Base-by-base conservation (phyloP, 2,329 filamentous ascomycete genomes). In the Penicillium sp. region DNA sequence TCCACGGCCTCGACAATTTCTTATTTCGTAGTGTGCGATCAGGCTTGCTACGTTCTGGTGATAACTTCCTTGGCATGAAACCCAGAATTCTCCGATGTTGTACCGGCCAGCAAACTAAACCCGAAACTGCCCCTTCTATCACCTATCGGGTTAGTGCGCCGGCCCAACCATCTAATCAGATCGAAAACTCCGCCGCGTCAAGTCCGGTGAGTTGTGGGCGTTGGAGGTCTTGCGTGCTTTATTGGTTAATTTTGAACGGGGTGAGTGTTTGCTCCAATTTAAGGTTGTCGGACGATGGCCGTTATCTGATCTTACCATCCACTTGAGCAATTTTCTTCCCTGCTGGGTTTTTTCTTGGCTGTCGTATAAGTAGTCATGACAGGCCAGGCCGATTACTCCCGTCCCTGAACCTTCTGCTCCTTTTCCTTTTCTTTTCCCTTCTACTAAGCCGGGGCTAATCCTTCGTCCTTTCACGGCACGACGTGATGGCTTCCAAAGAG, bases 81-180 rank as follows among this genome's bases (percentile, higher is more conserved):
- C 19, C 8, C 4, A 26, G n/a, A 28, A 17, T 63, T 61, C 61
- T n/a, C 64, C 64, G 64, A 65, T 12, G n/a, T 53, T 49, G 4
- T 28, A 0, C 64, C 64, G 59, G 12, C 6, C 12, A 1, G n/a
- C 10, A 15, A 50, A 22, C 63, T 58, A 58, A 33, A n/a, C 28
- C 45, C 38, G 33, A 40, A 42, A n/a, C 17, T 47, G 22, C 45
- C 30, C 19, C 24, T 22, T 10, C 30, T 33, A n/a, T 4, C 33
- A 19, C 35, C 15, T 8, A 50, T 59, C 1, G 7, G 62, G 44
- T 26, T 26, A 59, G 53, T 15, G 4, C 33, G n/a, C 60, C 56
- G 37, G 42, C 19, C 17, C n/a, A 42, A 55, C 44, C 17, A 58
- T 60, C 56, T 65, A 57, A 66, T 66, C 65, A 61, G 65, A 66